These are phyloP conservation scores for Hyphodiscus sp. DNA, from an alignment of 2,329 filamentous ascomycete species.

Conservation along the genomic window DNA sequence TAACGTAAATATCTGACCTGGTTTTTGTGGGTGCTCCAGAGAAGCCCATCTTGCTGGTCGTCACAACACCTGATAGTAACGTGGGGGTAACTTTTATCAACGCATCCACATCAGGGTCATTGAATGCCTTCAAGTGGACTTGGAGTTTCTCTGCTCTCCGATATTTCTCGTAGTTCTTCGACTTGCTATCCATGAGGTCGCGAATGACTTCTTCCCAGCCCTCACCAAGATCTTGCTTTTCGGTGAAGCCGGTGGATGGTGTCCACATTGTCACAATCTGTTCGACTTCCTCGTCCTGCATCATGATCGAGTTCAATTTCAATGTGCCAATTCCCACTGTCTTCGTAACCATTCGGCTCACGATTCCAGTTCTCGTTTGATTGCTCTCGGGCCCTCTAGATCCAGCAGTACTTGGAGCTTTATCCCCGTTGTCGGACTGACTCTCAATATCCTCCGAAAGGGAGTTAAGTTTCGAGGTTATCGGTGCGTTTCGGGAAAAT, in stretches of 20 bases:
- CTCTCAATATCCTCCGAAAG: conserved; percentile 29
- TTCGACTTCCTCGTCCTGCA: conserved; percentile 64
- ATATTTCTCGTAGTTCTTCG: conserved; percentile 69
- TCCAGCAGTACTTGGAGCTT: conserved; percentile 50
- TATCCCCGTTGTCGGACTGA: conserved; percentile 17
- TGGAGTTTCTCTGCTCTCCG: conserved; percentile 69
- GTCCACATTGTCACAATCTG: conserved; percentile 75
- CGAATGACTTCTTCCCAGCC: conserved; percentile 70
- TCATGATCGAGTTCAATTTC: conserved; percentile 69
- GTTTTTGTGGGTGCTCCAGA: conserved; percentile 83
- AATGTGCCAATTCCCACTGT: conserved; percentile 72
- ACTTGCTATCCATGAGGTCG: conserved; percentile 65
- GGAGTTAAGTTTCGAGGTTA: conserved; percentile 43
- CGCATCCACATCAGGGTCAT: conserved; percentile 67
- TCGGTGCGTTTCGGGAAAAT: conserved; percentile 43
- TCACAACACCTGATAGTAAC: conserved; percentile 70
- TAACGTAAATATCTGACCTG: conserved; percentile 92
- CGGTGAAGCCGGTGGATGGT: conserved; percentile 46
- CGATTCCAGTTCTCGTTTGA: conserved; percentile 18
- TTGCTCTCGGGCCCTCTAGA: conserved; percentile 39
- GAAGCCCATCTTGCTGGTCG: conserved; percentile 87
- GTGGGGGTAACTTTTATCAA: conserved; percentile 86
- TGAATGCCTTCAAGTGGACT: conserved; percentile 72
- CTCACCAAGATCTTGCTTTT: conserved; percentile 49
- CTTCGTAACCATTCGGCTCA: conserved; percentile 51